Percentiles rank a stretch among this genome's conserved stretches.
These are phyloP conservation scores for Discostella pseudostelligera DNA, from an alignment of 108 stramenopile species.

Conservation along the genomic window DNA sequence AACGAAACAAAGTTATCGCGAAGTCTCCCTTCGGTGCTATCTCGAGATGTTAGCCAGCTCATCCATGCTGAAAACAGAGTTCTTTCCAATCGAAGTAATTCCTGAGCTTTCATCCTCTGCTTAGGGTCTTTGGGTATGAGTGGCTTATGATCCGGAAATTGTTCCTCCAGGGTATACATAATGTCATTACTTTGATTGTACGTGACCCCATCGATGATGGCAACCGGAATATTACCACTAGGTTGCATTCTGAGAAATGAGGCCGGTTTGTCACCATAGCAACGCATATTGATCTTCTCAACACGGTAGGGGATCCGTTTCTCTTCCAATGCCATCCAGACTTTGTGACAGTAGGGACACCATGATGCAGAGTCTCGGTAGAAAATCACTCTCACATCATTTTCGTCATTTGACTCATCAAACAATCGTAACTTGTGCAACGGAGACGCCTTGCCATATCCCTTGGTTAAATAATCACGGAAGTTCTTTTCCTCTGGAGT, in stretches of 20 bases:
- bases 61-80: slow-evolving; percentile 85
- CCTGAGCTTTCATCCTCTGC: slow-evolving; percentile 46
- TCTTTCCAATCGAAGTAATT: slow-evolving; percentile 79
- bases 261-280: slow-evolving; percentile 81
- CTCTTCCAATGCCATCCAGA: slow-evolving; percentile 79
- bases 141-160: slow-evolving; percentile 52
- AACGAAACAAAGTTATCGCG: slow-evolving; percentile 53
- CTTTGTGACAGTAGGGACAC: slow-evolving; percentile 94
- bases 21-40: slow-evolving; percentile 37
- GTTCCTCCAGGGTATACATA: slow-evolving; percentile 64
- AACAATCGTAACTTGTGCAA: slow-evolving; percentile 78
- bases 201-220: slow-evolving; percentile 70
- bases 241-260: slow-evolving; percentile 72
- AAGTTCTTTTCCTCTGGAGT: slow-evolving; percentile 63
- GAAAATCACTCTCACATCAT: slow-evolving; percentile 81
- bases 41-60: slow-evolving; percentile 78
- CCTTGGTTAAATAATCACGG: slow-evolving; percentile 58
- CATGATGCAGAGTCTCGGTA: slow-evolving; percentile 81
- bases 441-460: slow-evolving; percentile 69
- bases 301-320: slow-evolving; percentile 87
- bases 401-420: slow-evolving; percentile 69
- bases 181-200: slow-evolving; percentile 86
- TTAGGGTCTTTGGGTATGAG: slow-evolving; percentile 39
- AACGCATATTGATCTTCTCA: slow-evolving; percentile 91
- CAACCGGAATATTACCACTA: slow-evolving; percentile 78